Conservation (phyloP, 208 protist genomes). For the Acanthamoeba sp. region DNA sequence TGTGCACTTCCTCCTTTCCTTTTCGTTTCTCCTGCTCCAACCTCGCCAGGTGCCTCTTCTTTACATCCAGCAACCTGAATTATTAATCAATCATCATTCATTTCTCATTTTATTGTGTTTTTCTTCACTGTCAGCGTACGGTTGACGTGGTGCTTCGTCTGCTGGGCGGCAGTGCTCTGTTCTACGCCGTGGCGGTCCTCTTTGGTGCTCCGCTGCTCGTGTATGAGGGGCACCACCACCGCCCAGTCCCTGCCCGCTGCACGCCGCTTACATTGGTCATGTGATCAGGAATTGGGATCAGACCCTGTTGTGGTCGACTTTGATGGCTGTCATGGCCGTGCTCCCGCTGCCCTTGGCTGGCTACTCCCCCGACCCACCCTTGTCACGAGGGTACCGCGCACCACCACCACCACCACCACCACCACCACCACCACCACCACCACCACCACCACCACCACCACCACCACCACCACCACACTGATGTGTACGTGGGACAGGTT, state of each 20-base stretch:
- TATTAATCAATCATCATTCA: neutral
- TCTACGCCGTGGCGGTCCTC: constrained; percentile 73
- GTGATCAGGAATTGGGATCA: constrained; percentile 30
- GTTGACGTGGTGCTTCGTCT: neutral
- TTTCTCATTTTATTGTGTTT: too few species aligned
- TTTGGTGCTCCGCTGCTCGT: constrained; percentile 77
- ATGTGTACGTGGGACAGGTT: neutral
- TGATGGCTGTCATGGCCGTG: constrained; percentile 74
- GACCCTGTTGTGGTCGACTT: constrained; percentile 65
- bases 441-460: too few species aligned
- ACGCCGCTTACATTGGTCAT: neutral
- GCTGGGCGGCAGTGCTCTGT: constrained; percentile 69
- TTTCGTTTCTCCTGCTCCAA: neutral
- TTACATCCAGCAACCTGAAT: neutral
- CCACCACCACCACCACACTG: neutral
- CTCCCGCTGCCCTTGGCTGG: constrained; percentile 71
- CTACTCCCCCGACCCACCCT: constrained; percentile 52
- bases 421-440: too few species aligned
- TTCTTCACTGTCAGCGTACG: too few species aligned
- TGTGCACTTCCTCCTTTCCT: neutral
- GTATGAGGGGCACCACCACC: neutral
- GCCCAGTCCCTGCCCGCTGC: too few species aligned
- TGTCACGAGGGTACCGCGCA: neutral
- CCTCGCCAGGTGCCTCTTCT: neutral
- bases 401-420: too few species aligned